Base-by-base conservation (phyloP, 345 rosid species). In the Cardamine resedifolia region DNA sequence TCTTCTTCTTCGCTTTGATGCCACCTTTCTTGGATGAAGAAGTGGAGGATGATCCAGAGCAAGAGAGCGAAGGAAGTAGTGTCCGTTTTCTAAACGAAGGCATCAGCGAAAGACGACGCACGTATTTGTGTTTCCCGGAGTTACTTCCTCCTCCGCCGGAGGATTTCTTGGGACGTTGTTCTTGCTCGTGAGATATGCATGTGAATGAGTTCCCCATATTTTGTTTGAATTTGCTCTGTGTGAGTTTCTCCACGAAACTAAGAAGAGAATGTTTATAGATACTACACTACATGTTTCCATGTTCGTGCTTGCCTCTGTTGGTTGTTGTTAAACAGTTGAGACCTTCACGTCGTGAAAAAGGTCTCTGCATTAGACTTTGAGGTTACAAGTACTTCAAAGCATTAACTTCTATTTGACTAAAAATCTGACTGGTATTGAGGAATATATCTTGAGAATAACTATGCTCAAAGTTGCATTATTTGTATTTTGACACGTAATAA, bases 181-280 rank as follows among this genome's bases (percentile, higher is more conserved):
- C 75, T 3, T 71, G 36, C 50, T 71, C 75, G 47, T 58, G 75
- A 50, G 75, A 71, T 20, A 71, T 71, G 41, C 75, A 71, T 45
- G 66, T 61, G 18, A 71, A 60, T 15, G 75, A 71, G 58, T 60
- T 71, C 41, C 68, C 75, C 75, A 71, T 68, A n/a, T 56, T 33
- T 41, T 4, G 4, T 16, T 11, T 21, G 38, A 20, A 12, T 31
- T 28, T 27, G 19, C 30, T 48, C 1, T 38, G 38, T 38, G 31
- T 52, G 5, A 66, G 59, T 5, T 66, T 51, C 53, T 58, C n/a
- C 30, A 30, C 62, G 23, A 43, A 33, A 10, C 18, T 3, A 45
- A 4, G 19, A 70, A 57, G 47, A 47, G 49, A 44, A 50, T 34
- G 39, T 71, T 71, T 59, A 50, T 71, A 71, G 36, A 58, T 33